Evolutionary conservation across 2,329 filamentous ascomycete genomes (phyloP).

Genomic region (Botrytis cinerea): DNA sequence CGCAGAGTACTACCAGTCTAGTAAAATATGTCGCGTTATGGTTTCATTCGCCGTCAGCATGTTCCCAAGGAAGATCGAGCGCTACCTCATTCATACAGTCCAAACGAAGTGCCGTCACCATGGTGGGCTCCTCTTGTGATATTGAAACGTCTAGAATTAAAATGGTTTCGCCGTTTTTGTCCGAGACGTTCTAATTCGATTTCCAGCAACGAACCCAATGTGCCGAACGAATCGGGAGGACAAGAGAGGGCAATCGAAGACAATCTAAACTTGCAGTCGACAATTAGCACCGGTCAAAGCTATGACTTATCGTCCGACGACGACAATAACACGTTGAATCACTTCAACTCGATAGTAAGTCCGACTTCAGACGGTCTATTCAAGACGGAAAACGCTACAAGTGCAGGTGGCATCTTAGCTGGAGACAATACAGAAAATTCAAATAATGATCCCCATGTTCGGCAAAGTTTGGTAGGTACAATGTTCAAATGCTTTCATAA

Average conservation of each 20-base stretch:
- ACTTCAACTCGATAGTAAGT: not conserved
- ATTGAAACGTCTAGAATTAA: not conserved
- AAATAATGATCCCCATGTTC: fast-evolving
- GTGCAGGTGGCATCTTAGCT: not conserved
- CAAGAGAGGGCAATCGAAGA: too few relatives aligned
- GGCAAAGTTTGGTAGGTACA: not conserved
- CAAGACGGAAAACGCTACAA: not conserved
- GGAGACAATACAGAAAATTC: not conserved
- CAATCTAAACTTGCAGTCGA: not conserved
- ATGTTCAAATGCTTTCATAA: not conserved
- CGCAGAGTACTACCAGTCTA: not conserved
- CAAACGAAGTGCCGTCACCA: not conserved
- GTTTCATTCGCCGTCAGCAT: not conserved
- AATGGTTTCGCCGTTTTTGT: not conserved
- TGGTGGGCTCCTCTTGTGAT: not conserved
- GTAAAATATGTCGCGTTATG: not conserved
- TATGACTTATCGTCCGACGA: too few relatives aligned
- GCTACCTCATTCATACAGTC: not conserved
- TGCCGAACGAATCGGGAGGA: too few relatives aligned
- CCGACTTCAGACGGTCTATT: not conserved
- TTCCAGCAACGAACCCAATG: not conserved
- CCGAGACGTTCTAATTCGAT: not conserved
- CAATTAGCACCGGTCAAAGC: too few relatives aligned
- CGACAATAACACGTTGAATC: not conserved
- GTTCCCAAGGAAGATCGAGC: not conserved